Percentiles rank a stretch among this genome's conserved stretches.
Conservation (phyloP, 108 stramenopile species). For the Schizochytrium sp. region DNA sequence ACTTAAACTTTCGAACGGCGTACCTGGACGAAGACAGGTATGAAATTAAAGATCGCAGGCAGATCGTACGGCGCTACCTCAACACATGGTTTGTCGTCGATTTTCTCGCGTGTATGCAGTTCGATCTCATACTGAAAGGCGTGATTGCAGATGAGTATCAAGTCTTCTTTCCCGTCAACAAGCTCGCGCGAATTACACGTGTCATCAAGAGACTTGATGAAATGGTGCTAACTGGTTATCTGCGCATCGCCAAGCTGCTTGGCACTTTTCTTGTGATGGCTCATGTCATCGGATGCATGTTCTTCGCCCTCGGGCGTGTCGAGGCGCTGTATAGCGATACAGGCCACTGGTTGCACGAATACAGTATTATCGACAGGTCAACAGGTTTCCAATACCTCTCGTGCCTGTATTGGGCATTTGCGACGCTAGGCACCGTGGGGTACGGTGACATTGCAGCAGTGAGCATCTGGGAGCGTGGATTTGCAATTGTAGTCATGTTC, state of each 20-base stretch:
- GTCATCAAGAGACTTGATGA: neutral
- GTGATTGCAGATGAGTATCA: neutral
- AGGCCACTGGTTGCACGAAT: neutral
- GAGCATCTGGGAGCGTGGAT: neutral
- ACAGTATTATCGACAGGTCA: neutral
- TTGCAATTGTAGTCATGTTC: constrained; percentile 14
- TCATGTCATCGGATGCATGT: neutral
- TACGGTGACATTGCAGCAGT: constrained; percentile 28
- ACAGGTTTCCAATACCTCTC: neutral
- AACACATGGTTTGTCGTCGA: neutral
- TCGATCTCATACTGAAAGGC: neutral
- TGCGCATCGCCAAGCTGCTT: neutral
- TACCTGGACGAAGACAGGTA: neutral
- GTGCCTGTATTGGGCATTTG: constrained; percentile 30
- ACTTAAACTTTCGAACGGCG: neutral
- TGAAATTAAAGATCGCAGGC: neutral
- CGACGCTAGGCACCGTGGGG: constrained; percentile 32
- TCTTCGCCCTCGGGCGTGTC: neutral
- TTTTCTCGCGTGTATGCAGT: neutral
- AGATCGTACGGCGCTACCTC: neutral
- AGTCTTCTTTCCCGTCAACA: neutral
- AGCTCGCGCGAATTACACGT: neutral
- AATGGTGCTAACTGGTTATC: neutral
- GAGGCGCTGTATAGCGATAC: neutral
- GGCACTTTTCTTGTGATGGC: neutral